Evolutionary conservation across 139 green algal species (phyloP), one percentile per base, ranked within the genome.

Genomic region (Penium margaritaceum): DNA sequence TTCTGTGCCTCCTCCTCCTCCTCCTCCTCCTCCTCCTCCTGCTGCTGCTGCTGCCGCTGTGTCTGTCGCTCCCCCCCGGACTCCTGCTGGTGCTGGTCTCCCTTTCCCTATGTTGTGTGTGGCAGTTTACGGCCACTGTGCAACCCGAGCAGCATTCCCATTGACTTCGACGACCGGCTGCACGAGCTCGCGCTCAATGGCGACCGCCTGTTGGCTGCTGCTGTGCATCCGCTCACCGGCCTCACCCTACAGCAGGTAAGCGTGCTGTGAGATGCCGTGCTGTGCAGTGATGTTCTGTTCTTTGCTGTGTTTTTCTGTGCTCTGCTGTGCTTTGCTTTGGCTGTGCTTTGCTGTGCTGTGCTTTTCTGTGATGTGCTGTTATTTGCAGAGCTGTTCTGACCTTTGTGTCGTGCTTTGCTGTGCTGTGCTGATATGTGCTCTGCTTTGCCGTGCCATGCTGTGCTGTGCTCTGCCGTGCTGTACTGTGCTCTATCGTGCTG

Each of bases 131-230:
- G 38, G 62, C 24, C 35, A 29, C 39, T 24, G 27, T 70, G 62
- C 27, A n/a, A 24, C 12, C 35, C 27, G 27, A 7, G 5, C 6
- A 44, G 24, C 12, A n/a, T 70, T n/a, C 62, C 62, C 14, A 32
- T 43, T 9, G 43, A 70, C 19, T 70, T 70, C 27, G 62, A 70
- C 6, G 5, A 24, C 6, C 62, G 38, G 27, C 27, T 70, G 62
- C 15, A 70, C 6, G 15, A 38, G 14, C 43, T 70, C 5, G 62
- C 62, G 5, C 62, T 70, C 14, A 70, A 70, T 29, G 62, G 62
- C 62, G 62, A 70, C 62, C 62, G 62, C 14, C 24, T 70, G 5
- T 9, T 72, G 30, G 64, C 64, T 17, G 34, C 15, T 4, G 64
- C 64, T 21, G 34, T 6, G 35, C 64, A 33, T 6, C 35, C 34